Evolutionary conservation across 2,329 filamentous ascomycete species (phyloP).

Genomic region (Fusarium subglutinans): DNA sequence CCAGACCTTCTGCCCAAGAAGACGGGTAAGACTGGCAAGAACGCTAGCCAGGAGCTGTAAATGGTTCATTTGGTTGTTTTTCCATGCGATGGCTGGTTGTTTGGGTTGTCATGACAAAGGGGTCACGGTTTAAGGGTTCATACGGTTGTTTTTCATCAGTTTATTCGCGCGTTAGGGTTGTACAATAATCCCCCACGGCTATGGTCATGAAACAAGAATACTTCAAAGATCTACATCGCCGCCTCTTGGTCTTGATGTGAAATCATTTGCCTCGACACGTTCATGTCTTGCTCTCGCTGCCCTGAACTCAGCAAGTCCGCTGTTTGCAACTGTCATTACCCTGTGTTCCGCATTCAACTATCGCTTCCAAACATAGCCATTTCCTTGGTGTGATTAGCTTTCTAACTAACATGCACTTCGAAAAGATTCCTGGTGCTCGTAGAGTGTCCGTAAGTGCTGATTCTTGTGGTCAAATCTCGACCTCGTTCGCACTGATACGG

Average conservation of each 20-base stretch:
- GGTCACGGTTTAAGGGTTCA: constrained; percentile 81
- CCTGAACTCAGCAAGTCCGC: background rate
- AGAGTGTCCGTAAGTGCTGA: background rate
- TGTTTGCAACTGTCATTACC: no score
- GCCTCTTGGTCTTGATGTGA: background rate
- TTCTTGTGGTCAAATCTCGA: background rate
- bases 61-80: constrained; percentile 57
- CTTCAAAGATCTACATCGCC: constrained; percentile 52
- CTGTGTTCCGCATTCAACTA: background rate
- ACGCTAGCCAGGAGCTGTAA: constrained; percentile 94
- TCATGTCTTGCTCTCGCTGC: background rate
- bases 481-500: background rate
- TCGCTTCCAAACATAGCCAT: background rate
- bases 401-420: background rate
- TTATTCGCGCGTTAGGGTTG: constrained; percentile 68
- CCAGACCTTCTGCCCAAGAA: constrained; percentile 98
- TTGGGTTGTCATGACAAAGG: constrained; percentile 84
- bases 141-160: constrained; percentile 63
- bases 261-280: no score
- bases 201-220: constrained; percentile 72
- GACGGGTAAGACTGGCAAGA: constrained; percentile 94
- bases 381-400: background rate
- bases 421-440: background rate
- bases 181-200: constrained; percentile 77
- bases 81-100: constrained; percentile 67